Percentiles rank a stretch among this genome's conserved stretches.
These are phyloP conservation scores for Globisporangium nodosum DNA, from an alignment of 352 stramenopile genomes.

Conservation along the genomic window DNA sequence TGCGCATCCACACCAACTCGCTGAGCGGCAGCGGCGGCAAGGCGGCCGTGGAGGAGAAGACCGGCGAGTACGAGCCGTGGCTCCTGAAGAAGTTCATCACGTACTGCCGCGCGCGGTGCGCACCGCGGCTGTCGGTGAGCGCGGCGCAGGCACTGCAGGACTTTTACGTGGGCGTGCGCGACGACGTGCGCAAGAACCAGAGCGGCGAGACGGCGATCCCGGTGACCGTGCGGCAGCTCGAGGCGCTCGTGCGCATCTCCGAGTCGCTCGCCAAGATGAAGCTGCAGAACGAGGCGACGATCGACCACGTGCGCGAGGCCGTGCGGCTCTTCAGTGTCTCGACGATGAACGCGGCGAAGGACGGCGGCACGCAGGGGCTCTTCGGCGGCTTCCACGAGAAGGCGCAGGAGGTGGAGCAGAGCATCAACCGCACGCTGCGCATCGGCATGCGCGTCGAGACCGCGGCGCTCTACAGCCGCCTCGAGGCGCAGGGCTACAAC, in stretches of 20 bases:
- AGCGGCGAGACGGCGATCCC: constrained; percentile 85
- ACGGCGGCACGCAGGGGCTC: constrained; percentile 80
- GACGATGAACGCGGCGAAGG: constrained; percentile 96
- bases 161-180: constrained; percentile 97
- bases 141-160: constrained; percentile 92
- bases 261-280: constrained; percentile 98
- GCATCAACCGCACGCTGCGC: constrained; percentile 76
- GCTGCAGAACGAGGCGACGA: constrained; percentile 78
- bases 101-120: constrained; percentile 95
- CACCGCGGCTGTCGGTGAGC: constrained; percentile 88
- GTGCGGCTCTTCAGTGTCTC: constrained; percentile 97
- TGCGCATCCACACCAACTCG: constrained; percentile 96
- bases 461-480: constrained; percentile 69
- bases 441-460: constrained; percentile 80
- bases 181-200: constrained; percentile 90
- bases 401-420: constrained; percentile 75
- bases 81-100: constrained; percentile 98
- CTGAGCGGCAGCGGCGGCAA: constrained; percentile 21
- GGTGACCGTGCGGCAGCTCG: constrained; percentile 98
- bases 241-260: constrained; percentile 96
- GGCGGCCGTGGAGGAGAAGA: constrained; percentile 19
- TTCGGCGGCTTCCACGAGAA: constrained; percentile 82
- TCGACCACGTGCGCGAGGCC: constrained; percentile 94
- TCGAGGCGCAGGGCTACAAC: constrained; percentile 79
- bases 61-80: constrained; percentile 73